Percentiles rank a stretch among this genome's conserved stretches.
phyloP scores from a whole-genome alignment of 2,329 filamentous ascomycete species.

The Akanthomyces muscarius region DNA sequence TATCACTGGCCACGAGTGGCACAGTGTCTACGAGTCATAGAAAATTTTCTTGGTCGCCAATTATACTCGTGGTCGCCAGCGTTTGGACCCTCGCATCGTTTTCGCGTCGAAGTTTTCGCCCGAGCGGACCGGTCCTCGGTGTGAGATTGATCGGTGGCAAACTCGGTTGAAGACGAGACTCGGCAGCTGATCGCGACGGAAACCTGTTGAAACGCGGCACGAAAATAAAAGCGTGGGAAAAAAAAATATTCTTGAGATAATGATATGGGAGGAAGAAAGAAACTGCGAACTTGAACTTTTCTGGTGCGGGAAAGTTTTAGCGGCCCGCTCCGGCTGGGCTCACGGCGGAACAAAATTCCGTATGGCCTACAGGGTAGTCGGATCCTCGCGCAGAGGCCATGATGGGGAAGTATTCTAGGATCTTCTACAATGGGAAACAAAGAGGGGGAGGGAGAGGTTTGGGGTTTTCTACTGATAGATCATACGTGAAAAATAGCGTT shows the following conservation, averaged over 20 bases:
- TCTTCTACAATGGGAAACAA: not conserved
- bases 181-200: not conserved
- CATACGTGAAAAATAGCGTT: not conserved
- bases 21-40: not conserved
- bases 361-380: not conserved
- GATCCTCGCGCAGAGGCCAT: not conserved
- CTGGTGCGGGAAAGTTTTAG: not conserved
- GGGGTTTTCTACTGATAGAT: not conserved
- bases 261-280: not conserved
- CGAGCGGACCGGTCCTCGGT: not conserved
- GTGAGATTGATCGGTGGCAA: not conserved
- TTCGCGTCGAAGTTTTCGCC: not conserved
- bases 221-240: not conserved
- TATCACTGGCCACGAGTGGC: not conserved
- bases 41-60: not conserved
- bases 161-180: not conserved
- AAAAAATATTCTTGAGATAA: not conserved
- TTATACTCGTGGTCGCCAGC: not conserved
- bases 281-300: not conserved
- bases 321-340: not conserved
- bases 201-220: not conserved
- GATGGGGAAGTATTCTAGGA: not conserved
- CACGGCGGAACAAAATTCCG: conserved; percentile 12
- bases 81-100: not conserved
- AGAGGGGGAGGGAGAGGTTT: not conserved